Evolutionary conservation across 75 land plant species (phyloP), one percentile per base, ranked within the genome.

Genomic region (Larix kaempferi): DNA sequence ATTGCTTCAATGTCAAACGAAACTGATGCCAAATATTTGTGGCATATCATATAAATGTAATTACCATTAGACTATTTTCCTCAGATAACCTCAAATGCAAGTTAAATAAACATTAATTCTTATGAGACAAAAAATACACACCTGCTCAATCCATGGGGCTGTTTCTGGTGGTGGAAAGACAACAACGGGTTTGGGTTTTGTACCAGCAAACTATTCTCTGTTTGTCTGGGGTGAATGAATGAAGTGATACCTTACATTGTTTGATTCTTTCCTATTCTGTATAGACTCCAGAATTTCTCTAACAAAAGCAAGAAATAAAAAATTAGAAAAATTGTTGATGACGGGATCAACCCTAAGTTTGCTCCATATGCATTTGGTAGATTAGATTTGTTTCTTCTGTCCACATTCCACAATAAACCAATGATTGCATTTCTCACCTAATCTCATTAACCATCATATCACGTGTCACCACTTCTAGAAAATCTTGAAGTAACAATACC

Each of bases 141-240:
- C 99, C 92, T 95, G 99, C 74, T 95, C 99, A 80, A 88, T 86
- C 99, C 99, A 95, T 35, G 91, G 89, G 22, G 91, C 85, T 54
- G 89, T 88, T 57, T 80, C 84, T 37, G 81, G 85, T 74, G 96
- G 97, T 69, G 99, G 99, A 80, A 82, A 95, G 14, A 81, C 56
- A 37, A 95, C 82, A 25, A 93, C 86, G 73, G 92, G 87, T 52
- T 84, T 88, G 60, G 86, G 77, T 71, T 87, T 90, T 61, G 88
- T 91, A 21, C 86, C 88, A 23, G 91, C 91, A 93, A 95, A 91
- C 69, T 91, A 84, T 76, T 91, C 93, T 75, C 78, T 84, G 6
- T 56, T 56, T 52, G 76, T 55, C n/a, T 74, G 76, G 33, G 76
- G 59, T 74, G 62, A 17, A 74, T 74, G 25, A 14, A 55, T 17